Conservation (phyloP, 257 asterid species). For the Ilex asprella region DNA sequence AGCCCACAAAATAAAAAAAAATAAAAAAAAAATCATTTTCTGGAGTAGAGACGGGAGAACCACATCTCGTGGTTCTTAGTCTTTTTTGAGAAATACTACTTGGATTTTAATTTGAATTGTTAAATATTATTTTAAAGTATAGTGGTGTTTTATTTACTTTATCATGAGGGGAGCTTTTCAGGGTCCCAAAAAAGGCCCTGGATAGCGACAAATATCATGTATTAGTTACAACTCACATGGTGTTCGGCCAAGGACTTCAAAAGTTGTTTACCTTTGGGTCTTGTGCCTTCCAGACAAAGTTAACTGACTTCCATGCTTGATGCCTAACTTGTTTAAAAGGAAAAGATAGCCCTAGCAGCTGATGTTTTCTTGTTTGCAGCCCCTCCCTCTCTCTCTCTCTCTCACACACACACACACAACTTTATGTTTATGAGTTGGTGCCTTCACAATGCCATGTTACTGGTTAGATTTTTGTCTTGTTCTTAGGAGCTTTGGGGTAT, state of each 20-base stretch:
- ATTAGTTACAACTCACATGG: not conserved
- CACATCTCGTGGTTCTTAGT: no score
- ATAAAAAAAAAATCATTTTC: no score
- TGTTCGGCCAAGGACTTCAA: not conserved
- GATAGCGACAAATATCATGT: constrained; percentile 18
- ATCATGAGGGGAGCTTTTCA: no score
- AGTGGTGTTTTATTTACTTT: no score
- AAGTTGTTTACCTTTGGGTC: not conserved
- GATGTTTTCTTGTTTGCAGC: constrained; percentile 17
- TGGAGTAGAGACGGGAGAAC: no score
- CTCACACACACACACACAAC: no score
- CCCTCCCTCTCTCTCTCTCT: no score
- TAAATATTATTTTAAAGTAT: no score
- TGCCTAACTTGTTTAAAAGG: constrained; percentile 1
- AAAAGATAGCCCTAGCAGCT: not conserved
- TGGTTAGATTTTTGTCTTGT: constrained; percentile 26
- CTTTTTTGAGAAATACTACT: no score
- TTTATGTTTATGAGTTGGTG: no score
- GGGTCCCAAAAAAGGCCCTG: not conserved
- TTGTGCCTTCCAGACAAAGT: constrained; percentile 14
- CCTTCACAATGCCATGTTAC: constrained; percentile 26
- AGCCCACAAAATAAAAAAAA: no score
- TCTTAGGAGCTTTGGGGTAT: constrained; percentile 16
- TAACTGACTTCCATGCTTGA: constrained; percentile 13
- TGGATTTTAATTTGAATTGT: no score